Evolutionary conservation across 768 basidiomycete species (phyloP).

Genomic region (Calocybe cyanea): DNA sequence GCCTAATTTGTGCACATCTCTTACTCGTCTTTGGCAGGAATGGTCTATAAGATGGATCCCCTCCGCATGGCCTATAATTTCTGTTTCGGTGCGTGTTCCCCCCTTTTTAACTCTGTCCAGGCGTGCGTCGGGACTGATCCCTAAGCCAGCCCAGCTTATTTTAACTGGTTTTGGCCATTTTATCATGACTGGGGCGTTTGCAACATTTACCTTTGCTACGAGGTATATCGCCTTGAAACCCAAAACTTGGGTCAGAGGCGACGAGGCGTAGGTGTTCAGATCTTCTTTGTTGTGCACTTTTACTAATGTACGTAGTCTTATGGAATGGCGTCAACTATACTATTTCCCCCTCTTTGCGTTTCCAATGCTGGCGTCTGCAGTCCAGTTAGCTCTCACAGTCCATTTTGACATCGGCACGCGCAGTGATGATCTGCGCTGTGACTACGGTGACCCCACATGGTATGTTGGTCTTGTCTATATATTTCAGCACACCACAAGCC

Average conservation of each 20-base stretch:
- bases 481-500: background rate
- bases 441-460: slow-evolving; percentile 57
- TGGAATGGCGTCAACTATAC: slow-evolving; percentile 47
- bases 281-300: slow-evolving; percentile 6
- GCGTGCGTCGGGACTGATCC: background rate
- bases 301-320: slow-evolving; percentile 27
- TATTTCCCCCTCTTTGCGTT: slow-evolving; percentile 41
- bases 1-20: background rate
- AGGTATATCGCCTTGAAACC: slow-evolving; percentile 35
- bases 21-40: slow-evolving; percentile 33
- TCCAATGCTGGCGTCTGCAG: slow-evolving; percentile 40
- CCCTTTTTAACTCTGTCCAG: background rate
- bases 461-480: slow-evolving; percentile 24
- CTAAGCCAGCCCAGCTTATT: slow-evolving; percentile 36
- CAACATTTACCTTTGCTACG: slow-evolving; percentile 43
- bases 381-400: slow-evolving; percentile 41
- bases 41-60: slow-evolving; percentile 64
- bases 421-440: slow-evolving; percentile 53
- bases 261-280: slow-evolving; percentile 21
- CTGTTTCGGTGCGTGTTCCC: slow-evolving; percentile 43
- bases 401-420: slow-evolving; percentile 42
- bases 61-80: slow-evolving; percentile 53
- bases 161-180: slow-evolving; percentile 40
- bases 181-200: slow-evolving; percentile 39
- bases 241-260: slow-evolving; percentile 36